Percentiles rank a stretch among this genome's conserved stretches.
Evolutionary conservation across 768 basidiomycete species (phyloP).

Genomic region (Phlegmacium glaucopus): DNA sequence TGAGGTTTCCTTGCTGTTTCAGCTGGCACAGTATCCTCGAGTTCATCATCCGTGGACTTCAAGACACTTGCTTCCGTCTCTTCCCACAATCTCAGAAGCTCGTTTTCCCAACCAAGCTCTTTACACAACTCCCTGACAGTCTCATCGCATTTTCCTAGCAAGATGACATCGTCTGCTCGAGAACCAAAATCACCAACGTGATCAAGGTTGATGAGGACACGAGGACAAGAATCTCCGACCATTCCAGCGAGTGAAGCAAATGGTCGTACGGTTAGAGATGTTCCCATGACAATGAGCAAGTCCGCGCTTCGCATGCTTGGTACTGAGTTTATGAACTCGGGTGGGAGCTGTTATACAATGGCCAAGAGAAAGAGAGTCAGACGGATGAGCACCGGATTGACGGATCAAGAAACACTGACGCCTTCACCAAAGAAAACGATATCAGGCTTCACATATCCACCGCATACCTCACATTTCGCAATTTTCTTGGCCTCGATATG

Average conservation of each 20-base stretch:
- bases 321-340: constrained; percentile 57
- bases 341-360: constrained; percentile 57
- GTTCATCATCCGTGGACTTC: neutral
- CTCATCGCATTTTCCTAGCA: constrained; percentile 71
- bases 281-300: constrained; percentile 87
- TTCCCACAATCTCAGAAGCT: constrained; percentile 53
- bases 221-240: constrained; percentile 58
- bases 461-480: constrained; percentile 63
- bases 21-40: neutral
- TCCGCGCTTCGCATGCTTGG: constrained; percentile 63
- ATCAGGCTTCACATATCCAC: constrained; percentile 85
- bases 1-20: neutral
- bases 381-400: neutral
- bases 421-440: constrained; percentile 92
- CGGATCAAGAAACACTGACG: constrained; percentile 35
- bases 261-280: constrained; percentile 82
- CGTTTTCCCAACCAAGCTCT: constrained; percentile 74
- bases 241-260: constrained; percentile 75
- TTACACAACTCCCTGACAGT: constrained; percentile 57
- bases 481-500: constrained; percentile 60
- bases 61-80: constrained; percentile 37
- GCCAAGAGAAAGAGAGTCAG: neutral
- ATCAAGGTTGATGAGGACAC: constrained; percentile 89
- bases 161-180: constrained; percentile 53
- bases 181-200: constrained; percentile 64